Conservation (phyloP, 257 asterid species). For the Mitragyna speciosa region DNA sequence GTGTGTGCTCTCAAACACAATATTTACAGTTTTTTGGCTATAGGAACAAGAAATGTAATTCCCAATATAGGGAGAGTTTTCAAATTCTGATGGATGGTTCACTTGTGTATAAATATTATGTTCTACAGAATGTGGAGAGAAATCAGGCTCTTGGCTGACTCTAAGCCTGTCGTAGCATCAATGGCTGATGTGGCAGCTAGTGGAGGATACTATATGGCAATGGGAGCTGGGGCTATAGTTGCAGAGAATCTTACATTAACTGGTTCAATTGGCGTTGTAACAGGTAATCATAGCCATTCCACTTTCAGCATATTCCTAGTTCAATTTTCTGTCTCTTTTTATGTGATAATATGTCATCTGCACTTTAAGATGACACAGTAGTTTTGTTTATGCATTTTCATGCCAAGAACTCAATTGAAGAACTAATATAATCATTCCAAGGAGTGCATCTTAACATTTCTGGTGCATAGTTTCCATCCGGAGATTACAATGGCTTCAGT, state of each 20-base stretch:
- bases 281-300: slow-evolving; percentile 48
- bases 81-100: background rate
- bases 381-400: background rate
- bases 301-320: background rate
- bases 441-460: no score
- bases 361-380: background rate
- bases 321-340: background rate
- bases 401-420: background rate
- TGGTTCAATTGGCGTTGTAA: slow-evolving; percentile 97
- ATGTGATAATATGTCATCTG: background rate
- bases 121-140: slow-evolving; percentile 96
- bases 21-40: background rate
- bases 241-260: slow-evolving; percentile 92
- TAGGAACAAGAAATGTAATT: background rate
- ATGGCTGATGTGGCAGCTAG: slow-evolving; percentile 99
- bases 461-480: background rate
- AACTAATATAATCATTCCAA: background rate
- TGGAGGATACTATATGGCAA: slow-evolving; percentile 99
- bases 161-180: slow-evolving; percentile 90
- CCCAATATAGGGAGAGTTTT: no score
- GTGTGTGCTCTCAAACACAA: background rate
- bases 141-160: slow-evolving; percentile 82
- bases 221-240: slow-evolving; percentile 83
- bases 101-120: slow-evolving; percentile 22
- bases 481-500: background rate